Conservation (phyloP, 371 early-diverging fungal genomes). For the Smittium mucronatum region DNA sequence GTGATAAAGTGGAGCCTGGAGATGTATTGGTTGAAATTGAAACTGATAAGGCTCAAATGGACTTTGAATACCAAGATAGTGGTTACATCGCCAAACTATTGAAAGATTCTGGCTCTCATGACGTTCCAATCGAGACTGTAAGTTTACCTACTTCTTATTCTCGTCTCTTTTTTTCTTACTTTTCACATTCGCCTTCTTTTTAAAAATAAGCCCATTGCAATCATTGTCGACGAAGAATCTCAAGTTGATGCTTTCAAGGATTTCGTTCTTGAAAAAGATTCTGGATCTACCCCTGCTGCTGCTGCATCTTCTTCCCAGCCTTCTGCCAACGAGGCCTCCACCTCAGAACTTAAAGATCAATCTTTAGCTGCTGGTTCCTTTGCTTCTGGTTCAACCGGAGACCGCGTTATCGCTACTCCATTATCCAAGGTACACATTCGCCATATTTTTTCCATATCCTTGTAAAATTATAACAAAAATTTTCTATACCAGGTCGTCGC, state of each 20-base stretch:
- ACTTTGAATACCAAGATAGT: conserved; percentile 97
- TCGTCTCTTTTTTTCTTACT: neutral
- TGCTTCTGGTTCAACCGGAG: conserved; percentile 19
- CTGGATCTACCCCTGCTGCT: conserved; percentile 22
- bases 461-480: no score
- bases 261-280: conserved; percentile 43
- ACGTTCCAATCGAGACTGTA: conserved; percentile 54
- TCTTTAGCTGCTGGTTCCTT: conserved; percentile 9
- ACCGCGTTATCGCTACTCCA: conserved; percentile 77
- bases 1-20: conserved; percentile 86
- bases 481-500: conserved; percentile 47
- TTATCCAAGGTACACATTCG: conserved; percentile 45
- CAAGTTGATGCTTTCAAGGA: conserved; percentile 77
- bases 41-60: conserved; percentile 99
- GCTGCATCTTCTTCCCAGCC: conserved; percentile 32
- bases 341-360: conserved; percentile 33
- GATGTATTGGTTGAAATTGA: conserved; percentile 96
- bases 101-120: conserved; percentile 72
- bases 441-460: no score
- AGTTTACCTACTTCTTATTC: conserved; percentile 12
- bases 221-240: conserved; percentile 80
- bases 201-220: conserved; percentile 61
- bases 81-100: conserved; percentile 92
- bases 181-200: conserved; percentile 6
- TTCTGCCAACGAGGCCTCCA: conserved; percentile 29